phyloP scores from a whole-genome alignment of 371 early-diverging fungal species.

The Conidiobolus incongruus region DNA sequence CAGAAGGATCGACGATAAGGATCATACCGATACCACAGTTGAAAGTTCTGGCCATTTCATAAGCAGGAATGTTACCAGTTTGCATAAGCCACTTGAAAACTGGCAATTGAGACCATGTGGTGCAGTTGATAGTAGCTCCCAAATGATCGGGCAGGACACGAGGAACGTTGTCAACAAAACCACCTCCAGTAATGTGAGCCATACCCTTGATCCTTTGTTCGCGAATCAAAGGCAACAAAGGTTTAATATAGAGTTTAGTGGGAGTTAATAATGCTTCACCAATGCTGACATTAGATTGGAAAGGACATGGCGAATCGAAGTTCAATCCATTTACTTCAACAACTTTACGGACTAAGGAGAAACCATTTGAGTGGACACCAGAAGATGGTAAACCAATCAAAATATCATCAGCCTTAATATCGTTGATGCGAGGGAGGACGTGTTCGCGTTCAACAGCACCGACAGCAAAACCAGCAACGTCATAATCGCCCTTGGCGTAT shows the following conservation, averaged over 20 bases:
- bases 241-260: constrained; percentile 84
- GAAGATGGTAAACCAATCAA: constrained; percentile 79
- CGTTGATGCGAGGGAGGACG: constrained; percentile 62
- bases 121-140: constrained; percentile 57
- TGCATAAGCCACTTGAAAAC: constrained; percentile 87
- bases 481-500: constrained; percentile 53
- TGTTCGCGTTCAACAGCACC: constrained; percentile 84
- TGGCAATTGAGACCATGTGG: constrained; percentile 55
- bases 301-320: constrained; percentile 65
- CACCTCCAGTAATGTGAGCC: constrained; percentile 96
- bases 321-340: constrained; percentile 46
- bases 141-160: constrained; percentile 70
- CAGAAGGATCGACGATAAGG: constrained; percentile 41
- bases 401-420: constrained; percentile 57
- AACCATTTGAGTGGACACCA: constrained; percentile 94
- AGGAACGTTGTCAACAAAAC: constrained; percentile 92
- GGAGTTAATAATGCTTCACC: constrained; percentile 78
- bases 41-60: constrained; percentile 88
- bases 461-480: constrained; percentile 92
- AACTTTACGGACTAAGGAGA: constrained; percentile 85
- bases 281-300: constrained; percentile 24
- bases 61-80: constrained; percentile 47
- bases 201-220: constrained; percentile 70
- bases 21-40: constrained; percentile 98
- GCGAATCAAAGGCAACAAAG: constrained; percentile 59